Percentiles rank a stretch among this genome's conserved stretches.
These are phyloP conservation scores for Aspergillus puulaauensis DNA, from an alignment of 2,329 filamentous ascomycete species.

Conservation along the genomic window DNA sequence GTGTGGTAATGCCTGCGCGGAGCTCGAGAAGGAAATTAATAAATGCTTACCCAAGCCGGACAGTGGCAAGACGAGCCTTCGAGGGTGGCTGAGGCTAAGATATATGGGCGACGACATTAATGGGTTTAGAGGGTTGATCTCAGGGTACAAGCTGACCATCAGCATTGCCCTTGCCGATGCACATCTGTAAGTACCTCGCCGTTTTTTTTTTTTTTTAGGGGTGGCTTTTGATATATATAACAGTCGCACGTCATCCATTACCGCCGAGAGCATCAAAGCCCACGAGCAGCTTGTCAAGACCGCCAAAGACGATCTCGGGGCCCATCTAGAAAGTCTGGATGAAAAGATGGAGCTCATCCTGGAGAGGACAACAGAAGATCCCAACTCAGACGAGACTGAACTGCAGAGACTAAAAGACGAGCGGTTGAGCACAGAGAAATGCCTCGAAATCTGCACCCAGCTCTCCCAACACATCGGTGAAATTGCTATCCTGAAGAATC, in stretches of 20 bases:
- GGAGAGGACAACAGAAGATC: constrained; percentile 7
- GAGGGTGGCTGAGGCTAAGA: constrained; percentile 46
- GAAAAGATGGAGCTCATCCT: constrained; percentile 24
- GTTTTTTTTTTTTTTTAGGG: constrained; percentile 4
- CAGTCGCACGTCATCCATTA: constrained; percentile 35
- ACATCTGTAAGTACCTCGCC: constrained; percentile 37
- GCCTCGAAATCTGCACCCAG: constrained; percentile 31
- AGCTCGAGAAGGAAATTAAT: constrained; percentile 41
- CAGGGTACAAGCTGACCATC: constrained; percentile 45
- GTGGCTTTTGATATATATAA: constrained; percentile 11
- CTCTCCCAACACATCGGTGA: constrained; percentile 31
- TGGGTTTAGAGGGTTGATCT: constrained; percentile 40
- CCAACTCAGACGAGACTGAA: constrained; percentile 21
- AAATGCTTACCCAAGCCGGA: constrained; percentile 37
- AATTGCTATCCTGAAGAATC: constrained; percentile 21
- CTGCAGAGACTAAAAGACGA: constrained; percentile 27
- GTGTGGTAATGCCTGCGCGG: constrained; percentile 45
- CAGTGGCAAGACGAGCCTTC: constrained; percentile 40
- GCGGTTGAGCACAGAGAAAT: constrained; percentile 30
- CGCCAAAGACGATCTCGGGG: constrained; percentile 27
- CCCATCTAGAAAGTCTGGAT: constrained; percentile 29
- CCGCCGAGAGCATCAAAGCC: constrained; percentile 25
- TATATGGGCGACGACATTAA: constrained; percentile 49
- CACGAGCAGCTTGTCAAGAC: constrained; percentile 27
- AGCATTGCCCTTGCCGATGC: constrained; percentile 43